Conservation (phyloP, 2,329 filamentous ascomycete species). For the Trichophyton equinum region DNA sequence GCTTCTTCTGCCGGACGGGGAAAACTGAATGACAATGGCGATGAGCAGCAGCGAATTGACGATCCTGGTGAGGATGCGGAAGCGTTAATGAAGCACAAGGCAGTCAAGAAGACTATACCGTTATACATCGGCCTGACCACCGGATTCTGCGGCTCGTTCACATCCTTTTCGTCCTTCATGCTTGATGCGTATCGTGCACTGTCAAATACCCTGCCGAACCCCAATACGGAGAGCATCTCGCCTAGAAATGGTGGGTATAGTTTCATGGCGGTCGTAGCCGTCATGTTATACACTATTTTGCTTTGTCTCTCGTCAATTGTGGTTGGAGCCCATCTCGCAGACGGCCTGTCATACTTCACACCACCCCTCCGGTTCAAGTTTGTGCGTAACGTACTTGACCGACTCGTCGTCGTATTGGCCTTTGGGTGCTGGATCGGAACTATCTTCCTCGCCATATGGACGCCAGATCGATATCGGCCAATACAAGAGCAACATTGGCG, state of each 20-base stretch:
- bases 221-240: slow-evolving; percentile 36
- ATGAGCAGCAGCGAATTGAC: background rate
- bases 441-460: slow-evolving; percentile 57
- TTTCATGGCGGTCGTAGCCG: slow-evolving; percentile 66
- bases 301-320: slow-evolving; percentile 59
- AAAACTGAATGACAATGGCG: background rate
- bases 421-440: slow-evolving; percentile 69
- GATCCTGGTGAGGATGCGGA: slow-evolving; percentile 1
- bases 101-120: slow-evolving; percentile 72
- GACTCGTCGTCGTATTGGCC: slow-evolving; percentile 49
- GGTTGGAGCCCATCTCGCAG: slow-evolving; percentile 62
- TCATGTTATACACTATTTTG: slow-evolving; percentile 59
- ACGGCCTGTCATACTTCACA: slow-evolving; percentile 44
- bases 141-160: slow-evolving; percentile 81
- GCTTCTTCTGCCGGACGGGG: background rate
- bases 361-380: slow-evolving; percentile 49
- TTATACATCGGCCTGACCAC: slow-evolving; percentile 77
- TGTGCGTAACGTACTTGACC: slow-evolving; percentile 52
- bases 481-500: slow-evolving; percentile 53
- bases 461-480: slow-evolving; percentile 43
- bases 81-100: slow-evolving; percentile 42
- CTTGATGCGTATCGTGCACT: slow-evolving; percentile 68
- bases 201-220: slow-evolving; percentile 56
- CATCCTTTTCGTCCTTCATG: slow-evolving; percentile 77
- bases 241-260: slow-evolving; percentile 61